Conservation (phyloP, 106 monocot genomes). For the Acorus calamus region DNA sequence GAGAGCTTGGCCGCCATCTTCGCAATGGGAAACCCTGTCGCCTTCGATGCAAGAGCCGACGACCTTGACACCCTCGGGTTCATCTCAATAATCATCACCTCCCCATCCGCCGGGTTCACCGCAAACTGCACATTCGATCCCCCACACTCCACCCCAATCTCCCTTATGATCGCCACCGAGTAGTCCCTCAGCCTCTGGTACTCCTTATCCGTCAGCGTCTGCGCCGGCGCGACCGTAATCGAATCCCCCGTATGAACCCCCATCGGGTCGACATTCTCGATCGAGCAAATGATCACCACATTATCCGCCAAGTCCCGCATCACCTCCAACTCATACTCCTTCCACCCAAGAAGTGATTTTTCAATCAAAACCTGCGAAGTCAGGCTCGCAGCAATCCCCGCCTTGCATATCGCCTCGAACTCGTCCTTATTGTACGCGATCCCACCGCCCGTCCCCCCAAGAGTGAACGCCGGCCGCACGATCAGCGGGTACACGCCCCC, state of each 20-base stretch:
- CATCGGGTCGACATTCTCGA: slow-evolving; percentile 97
- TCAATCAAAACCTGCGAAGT: slow-evolving; percentile 85
- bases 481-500: slow-evolving; percentile 73
- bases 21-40: slow-evolving; percentile 95
- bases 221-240: slow-evolving; percentile 91
- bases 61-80: slow-evolving; percentile 96
- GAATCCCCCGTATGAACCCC: slow-evolving; percentile 97
- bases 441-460: slow-evolving; percentile 93
- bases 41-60: slow-evolving; percentile 88
- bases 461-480: slow-evolving; percentile 80
- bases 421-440: slow-evolving; percentile 87
- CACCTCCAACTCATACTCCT: slow-evolving; percentile 96
- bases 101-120: slow-evolving; percentile 84
- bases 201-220: slow-evolving; percentile 94
- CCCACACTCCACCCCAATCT: slow-evolving; percentile 97
- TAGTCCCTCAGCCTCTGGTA: slow-evolving; percentile 92
- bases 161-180: slow-evolving; percentile 78
- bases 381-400: slow-evolving; percentile 71
- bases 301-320: slow-evolving; percentile 98
- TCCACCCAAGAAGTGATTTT: slow-evolving; percentile 96
- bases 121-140: slow-evolving; percentile 99
- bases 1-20: slow-evolving; percentile 97
- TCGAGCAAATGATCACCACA: slow-evolving; percentile 94
- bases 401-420: slow-evolving; percentile 74
- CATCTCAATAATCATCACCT: slow-evolving; percentile 99